Base-by-base conservation (phyloP, 495 filamentous ascomycete species). In the Talaromyces trachyspermus region DNA sequence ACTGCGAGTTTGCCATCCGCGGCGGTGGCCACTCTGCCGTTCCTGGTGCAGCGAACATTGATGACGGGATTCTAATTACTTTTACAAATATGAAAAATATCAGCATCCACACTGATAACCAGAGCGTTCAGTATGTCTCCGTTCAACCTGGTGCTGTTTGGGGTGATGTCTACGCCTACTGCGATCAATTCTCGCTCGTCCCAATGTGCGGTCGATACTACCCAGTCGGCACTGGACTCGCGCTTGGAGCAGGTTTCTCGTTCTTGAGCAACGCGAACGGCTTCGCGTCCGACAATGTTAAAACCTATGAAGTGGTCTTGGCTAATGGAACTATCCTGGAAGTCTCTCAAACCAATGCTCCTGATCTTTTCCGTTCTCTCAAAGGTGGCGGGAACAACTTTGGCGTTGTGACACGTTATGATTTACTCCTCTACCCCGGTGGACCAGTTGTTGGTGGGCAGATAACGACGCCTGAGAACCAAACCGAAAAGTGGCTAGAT, bases 21-120 rank as follows among this genome's bases (percentile, higher is more conserved):
- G 46, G 46, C 26, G 51, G 46, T 24, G 51, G 51, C 3, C 51
- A 53, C 20, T 40, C 42, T 27, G 32, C 51, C 24, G 46, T 53
- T 19, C 33, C 51, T 7, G 47, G 43, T 15, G 46, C 46, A 15
- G 40, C 46, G 4, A 53, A 53, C 17, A 49, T 53, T 17, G 43
- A 72, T n/a, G 50, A 63, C 17, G 80, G 81, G 12, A 69, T 85
- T 3, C 70, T 79, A 18, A 70, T 87, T 40, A 72, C 75, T 44
- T 60, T 84, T 53, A 63, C 54, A 1, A 68, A 67, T 3, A 50
- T 86, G 29, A 72, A 69, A 26, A 55, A 55, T 12, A 48, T 75
- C 18, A 39, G 23, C n/a, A 50, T 75, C 9, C 52, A 54, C 15
- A 20, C 48, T 5, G 64, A 70, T 40, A 51, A 62, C 55, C 7